Conservation (phyloP, 345 rosid species). For the Trapa incisa region DNA sequence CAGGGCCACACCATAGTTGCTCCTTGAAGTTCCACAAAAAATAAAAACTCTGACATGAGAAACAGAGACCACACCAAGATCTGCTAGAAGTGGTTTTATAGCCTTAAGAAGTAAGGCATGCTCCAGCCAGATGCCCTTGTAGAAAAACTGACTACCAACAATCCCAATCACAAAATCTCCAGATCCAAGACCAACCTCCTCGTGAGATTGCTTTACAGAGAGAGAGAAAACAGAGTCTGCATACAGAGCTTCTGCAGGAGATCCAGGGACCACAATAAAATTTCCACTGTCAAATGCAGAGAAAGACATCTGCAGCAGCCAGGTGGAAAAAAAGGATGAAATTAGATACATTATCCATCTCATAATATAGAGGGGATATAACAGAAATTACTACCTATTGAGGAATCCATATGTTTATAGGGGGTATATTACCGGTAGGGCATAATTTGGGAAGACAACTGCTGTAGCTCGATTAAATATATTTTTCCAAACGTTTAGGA, state of each 20-base stretch:
- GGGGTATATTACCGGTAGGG: constrained; percentile 49
- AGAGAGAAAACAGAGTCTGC: constrained; percentile 22
- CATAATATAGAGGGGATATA: neutral
- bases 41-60: constrained; percentile 50
- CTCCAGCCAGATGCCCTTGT: constrained; percentile 92
- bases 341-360: neutral
- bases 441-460: constrained; percentile 69
- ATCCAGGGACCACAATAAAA: constrained; percentile 78
- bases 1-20: constrained; percentile 65
- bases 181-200: constrained; percentile 33
- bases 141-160: constrained; percentile 74
- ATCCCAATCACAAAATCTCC: constrained; percentile 50
- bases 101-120: constrained; percentile 76
- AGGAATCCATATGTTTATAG: neutral
- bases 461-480: constrained; percentile 65
- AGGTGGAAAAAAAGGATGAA: neutral
- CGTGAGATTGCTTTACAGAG: constrained; percentile 18
- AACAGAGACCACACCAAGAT: constrained; percentile 26
- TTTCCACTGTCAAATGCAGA: constrained; percentile 80
- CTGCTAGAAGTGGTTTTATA: constrained; percentile 41
- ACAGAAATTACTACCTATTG: neutral
- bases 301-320: constrained; percentile 47
- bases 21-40: constrained; percentile 42
- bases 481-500: constrained; percentile 69
- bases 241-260: constrained; percentile 63